These are phyloP conservation scores for Lactuca sativa DNA, from an alignment of 129 eudicot species.

Conservation along the genomic window DNA sequence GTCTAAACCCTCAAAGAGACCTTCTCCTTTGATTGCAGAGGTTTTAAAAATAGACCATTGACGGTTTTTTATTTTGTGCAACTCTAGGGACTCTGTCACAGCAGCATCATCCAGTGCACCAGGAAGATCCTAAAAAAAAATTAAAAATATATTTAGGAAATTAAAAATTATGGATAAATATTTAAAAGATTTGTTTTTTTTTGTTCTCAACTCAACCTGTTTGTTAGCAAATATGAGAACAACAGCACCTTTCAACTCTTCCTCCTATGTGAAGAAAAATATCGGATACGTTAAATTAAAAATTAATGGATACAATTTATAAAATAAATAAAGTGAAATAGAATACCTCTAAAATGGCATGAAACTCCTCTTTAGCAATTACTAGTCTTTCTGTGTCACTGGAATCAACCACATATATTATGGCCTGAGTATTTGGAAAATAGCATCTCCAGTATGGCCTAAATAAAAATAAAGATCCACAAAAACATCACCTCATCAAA, in stretches of 20 bases:
- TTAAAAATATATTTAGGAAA: neutral
- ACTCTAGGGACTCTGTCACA: slow-evolving; percentile 82
- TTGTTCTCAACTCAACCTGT: slow-evolving; percentile 63
- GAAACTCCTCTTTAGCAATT: slow-evolving; percentile 96
- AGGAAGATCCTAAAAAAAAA: slow-evolving; percentile 79
- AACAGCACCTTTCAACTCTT: slow-evolving; percentile 89
- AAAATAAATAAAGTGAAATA: neutral
- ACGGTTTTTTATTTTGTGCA: slow-evolving; percentile 95
- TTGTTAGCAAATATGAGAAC: slow-evolving; percentile 96
- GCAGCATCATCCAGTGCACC: slow-evolving; percentile 99
- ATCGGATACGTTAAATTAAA: neutral
- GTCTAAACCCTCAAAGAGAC: slow-evolving; percentile 95
- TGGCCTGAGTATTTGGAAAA: slow-evolving; percentile 98
- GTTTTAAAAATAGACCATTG: slow-evolving; percentile 98
- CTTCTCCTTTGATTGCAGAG: slow-evolving; percentile 97
- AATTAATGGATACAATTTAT: neutral
- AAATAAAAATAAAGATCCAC: slow-evolving; percentile 2
- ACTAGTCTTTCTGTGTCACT: slow-evolving; percentile 96
- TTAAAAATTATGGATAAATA: slow-evolving; percentile 8
- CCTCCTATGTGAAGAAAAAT: slow-evolving; percentile 59
- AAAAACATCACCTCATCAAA: slow-evolving; percentile 27
- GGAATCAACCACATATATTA: slow-evolving; percentile 97
- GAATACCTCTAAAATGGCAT: slow-evolving; percentile 86
- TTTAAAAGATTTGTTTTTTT: neutral
- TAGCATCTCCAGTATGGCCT: slow-evolving; percentile 99